These are phyloP conservation scores for Phytophthora tubulina DNA, from an alignment of 352 stramenopile species.

Conservation along the genomic window DNA sequence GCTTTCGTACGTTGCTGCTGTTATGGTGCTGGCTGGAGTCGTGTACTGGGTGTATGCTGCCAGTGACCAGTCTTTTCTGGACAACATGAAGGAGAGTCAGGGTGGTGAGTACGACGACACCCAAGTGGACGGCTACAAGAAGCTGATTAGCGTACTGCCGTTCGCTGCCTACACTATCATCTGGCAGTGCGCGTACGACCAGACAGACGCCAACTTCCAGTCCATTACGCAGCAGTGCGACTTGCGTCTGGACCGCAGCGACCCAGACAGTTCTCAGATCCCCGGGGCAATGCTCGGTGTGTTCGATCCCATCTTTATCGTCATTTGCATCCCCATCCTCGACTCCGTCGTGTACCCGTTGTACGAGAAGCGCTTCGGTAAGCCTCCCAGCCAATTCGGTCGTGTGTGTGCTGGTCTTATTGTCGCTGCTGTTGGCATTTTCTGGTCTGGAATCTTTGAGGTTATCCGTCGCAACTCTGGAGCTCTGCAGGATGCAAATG, in stretches of 20 bases:
- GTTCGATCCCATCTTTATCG: constrained; percentile 56
- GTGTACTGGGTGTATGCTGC: constrained; percentile 59
- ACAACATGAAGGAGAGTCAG: constrained; percentile 51
- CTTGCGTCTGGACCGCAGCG: constrained; percentile 48
- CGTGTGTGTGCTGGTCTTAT: constrained; percentile 38
- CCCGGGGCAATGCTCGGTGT: constrained; percentile 58
- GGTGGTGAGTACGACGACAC: constrained; percentile 55
- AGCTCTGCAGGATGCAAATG: constrained; percentile 42
- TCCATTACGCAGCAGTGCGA: constrained; percentile 74
- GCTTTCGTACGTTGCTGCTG: constrained; percentile 62
- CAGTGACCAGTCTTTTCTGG: constrained; percentile 59
- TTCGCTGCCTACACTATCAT: constrained; percentile 75
- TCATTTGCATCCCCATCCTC: constrained; percentile 48
- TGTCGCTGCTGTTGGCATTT: constrained; percentile 39
- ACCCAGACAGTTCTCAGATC: constrained; percentile 52
- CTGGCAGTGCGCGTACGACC: constrained; percentile 69
- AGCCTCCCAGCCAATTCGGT: constrained; percentile 41
- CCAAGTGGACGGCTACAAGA: constrained; percentile 63
- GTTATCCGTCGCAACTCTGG: constrained; percentile 57
- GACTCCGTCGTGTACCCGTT: constrained; percentile 50
- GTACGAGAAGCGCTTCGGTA: constrained; percentile 42
- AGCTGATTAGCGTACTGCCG: constrained; percentile 58
- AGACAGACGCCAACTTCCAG: constrained; percentile 75
- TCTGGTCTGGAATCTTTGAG: constrained; percentile 57
- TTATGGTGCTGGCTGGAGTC: constrained; percentile 50